Percentiles rank a stretch among this genome's conserved stretches.
phyloP scores from a whole-genome alignment of 1,139 yeast species.

The Hansenula sp. region DNA sequence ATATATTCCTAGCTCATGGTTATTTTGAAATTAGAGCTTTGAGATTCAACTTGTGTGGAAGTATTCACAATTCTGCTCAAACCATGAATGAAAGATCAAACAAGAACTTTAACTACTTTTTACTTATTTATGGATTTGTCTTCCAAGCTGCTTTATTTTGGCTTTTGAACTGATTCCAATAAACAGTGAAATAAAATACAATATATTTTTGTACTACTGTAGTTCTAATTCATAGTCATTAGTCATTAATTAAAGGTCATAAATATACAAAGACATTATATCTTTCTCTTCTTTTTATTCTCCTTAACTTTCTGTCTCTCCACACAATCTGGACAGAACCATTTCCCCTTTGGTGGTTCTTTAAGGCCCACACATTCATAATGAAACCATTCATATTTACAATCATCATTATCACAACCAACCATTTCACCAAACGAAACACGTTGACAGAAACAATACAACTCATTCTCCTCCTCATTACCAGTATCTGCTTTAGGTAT shows the following conservation, averaged over 20 bases:
- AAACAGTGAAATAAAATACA: background rate
- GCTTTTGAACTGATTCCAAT: conserved; percentile 34
- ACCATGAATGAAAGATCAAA: conserved; percentile 64
- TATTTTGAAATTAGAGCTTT: conserved; percentile 80
- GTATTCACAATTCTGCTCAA: conserved; percentile 48
- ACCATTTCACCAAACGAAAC: conserved; percentile 89
- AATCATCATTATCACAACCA: conserved; percentile 82
- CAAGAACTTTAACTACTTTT: conserved; percentile 79
- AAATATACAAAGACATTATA: background rate
- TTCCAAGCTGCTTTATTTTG: conserved; percentile 66
- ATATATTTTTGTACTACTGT: background rate
- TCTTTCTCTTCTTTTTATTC: conserved; percentile 17
- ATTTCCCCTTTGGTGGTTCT: conserved; percentile 83
- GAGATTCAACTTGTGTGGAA: conserved; percentile 66
- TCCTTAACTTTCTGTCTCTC: conserved; percentile 15
- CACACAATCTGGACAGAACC: conserved; percentile 84
- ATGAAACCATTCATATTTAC: conserved; percentile 83
- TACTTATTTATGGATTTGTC: conserved; percentile 80
- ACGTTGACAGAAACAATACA: conserved; percentile 80
- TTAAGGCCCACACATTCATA: conserved; percentile 75
- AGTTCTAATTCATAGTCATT: background rate
- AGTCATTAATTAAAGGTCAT: background rate
- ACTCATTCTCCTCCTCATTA: conserved; percentile 44
- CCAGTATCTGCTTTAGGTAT: background rate
- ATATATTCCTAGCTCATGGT: conserved; percentile 52